Percentiles rank a stretch among this genome's conserved stretches.
phyloP scores from a whole-genome alignment of 2,329 filamentous ascomycete genomes.

The Beauveria asiatica region DNA sequence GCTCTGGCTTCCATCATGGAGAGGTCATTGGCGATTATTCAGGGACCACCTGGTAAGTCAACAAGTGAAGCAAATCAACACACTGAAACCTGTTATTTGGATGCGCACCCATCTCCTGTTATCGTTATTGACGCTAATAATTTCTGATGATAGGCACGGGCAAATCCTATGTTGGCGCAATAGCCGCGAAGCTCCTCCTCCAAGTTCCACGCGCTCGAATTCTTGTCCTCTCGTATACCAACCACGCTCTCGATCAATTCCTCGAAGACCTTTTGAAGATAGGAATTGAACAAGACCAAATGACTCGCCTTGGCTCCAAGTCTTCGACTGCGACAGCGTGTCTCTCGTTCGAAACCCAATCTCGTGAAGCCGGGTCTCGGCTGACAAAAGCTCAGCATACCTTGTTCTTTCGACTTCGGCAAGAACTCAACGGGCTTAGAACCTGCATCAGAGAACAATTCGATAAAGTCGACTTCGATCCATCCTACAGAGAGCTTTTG shows the following conservation, averaged over 20 bases:
- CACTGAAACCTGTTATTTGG: no score
- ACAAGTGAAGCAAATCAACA: not conserved
- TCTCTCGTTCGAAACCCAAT: constrained; percentile 23
- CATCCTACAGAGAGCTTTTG: not conserved
- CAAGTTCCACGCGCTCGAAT: constrained; percentile 41
- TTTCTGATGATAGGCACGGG: constrained; percentile 48
- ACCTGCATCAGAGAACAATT: not conserved
- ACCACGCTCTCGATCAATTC: constrained; percentile 59
- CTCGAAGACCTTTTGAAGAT: constrained; percentile 54
- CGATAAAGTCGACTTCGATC: not conserved
- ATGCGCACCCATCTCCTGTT: not conserved
- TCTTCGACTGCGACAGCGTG: constrained; percentile 37
- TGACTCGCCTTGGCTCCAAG: constrained; percentile 58
- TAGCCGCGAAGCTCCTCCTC: constrained; percentile 49
- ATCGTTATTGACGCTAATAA: not conserved
- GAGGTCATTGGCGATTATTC: constrained; percentile 51
- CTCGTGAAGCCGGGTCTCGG: not conserved
- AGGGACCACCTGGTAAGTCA: constrained; percentile 59
- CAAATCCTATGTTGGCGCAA: constrained; percentile 64
- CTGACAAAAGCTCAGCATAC: not conserved
- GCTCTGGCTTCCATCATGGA: constrained; percentile 45
- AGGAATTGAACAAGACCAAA: constrained; percentile 39
- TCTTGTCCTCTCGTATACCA: constrained; percentile 59
- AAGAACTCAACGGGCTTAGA: not conserved
- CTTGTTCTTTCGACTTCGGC: not conserved